phyloP scores from a whole-genome alignment of 2,329 filamentous ascomycete genomes.

The Sarocladium brachiariae region DNA sequence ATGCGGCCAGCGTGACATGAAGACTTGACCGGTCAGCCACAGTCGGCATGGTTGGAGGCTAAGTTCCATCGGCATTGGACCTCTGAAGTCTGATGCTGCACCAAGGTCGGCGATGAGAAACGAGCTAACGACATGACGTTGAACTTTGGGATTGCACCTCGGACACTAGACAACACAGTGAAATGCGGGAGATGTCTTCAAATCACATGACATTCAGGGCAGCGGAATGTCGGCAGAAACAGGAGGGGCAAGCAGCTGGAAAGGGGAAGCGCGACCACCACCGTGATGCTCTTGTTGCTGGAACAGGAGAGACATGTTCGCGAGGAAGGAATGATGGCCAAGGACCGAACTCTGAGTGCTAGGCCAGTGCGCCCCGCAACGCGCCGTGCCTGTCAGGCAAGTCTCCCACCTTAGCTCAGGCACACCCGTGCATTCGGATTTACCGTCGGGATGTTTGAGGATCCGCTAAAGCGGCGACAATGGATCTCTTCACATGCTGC shows the following conservation, averaged over 20 bases:
- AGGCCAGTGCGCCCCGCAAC: no score
- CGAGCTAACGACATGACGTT: neutral
- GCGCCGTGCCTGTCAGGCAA: no score
- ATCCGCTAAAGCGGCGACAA: no score
- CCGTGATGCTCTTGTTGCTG: neutral
- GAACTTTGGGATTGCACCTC: neutral
- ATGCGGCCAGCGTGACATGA: conserved; percentile 6
- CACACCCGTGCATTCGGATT: no score
- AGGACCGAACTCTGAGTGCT: no score
- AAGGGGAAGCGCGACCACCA: neutral
- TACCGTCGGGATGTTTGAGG: no score
- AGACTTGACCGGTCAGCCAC: conserved; percentile 9
- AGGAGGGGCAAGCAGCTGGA: neutral
- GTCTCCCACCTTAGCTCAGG: no score
- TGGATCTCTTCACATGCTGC: no score
- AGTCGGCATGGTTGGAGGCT: neutral
- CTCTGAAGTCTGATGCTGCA: neutral
- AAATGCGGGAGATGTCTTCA: neutral
- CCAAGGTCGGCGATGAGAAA: neutral
- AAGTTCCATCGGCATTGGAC: neutral
- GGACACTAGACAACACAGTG: neutral
- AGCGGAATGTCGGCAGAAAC: neutral
- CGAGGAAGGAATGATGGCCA: conserved; percentile 3
- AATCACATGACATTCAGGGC: conserved; percentile 1
- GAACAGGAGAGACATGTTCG: neutral